Conservation (phyloP, 2,329 filamentous ascomycete genomes). For the Aspergillus ochraceoroseus region DNA sequence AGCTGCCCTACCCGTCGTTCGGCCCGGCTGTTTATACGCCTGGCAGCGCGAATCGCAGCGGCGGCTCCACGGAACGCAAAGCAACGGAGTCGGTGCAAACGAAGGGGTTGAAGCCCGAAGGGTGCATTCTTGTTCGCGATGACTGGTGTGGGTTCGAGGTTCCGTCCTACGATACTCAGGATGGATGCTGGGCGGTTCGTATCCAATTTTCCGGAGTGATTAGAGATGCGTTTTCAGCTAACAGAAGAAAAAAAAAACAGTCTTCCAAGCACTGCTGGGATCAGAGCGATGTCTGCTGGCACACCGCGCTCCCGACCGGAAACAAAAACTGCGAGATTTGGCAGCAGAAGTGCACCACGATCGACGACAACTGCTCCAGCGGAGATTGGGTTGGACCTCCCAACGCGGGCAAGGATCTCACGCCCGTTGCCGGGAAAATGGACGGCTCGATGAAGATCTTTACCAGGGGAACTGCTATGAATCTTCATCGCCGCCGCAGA, state of each 20-base stretch:
- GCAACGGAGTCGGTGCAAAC: slow-evolving; percentile 31
- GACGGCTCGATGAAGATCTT: slow-evolving; percentile 4
- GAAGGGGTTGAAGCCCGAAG: slow-evolving; percentile 51
- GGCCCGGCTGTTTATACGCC: slow-evolving; percentile 55
- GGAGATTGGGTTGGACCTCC: slow-evolving; percentile 44
- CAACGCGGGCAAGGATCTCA: slow-evolving; percentile 41
- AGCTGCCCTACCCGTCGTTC: slow-evolving; percentile 55
- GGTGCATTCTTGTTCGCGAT: slow-evolving; percentile 61
- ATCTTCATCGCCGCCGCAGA: background rate
- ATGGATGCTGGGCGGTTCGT: slow-evolving; percentile 55
- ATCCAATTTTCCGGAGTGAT: background rate
- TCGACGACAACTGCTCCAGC: slow-evolving; percentile 41
- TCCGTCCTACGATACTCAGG: slow-evolving; percentile 51
- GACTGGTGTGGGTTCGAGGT: slow-evolving; percentile 69
- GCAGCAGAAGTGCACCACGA: slow-evolving; percentile 56
- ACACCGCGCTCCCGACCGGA: slow-evolving; percentile 56
- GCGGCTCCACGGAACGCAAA: slow-evolving; percentile 10
- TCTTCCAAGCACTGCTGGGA: slow-evolving; percentile 53
- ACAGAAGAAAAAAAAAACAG: no score
- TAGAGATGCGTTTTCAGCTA: no score
- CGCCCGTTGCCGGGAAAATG: slow-evolving; percentile 17
- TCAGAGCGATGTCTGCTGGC: slow-evolving; percentile 59
- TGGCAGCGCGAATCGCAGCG: slow-evolving; percentile 11
- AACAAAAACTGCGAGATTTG: slow-evolving; percentile 56
- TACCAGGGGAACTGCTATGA: background rate